Evolutionary conservation across 78 protist genomes (phyloP), one percentile per base, ranked within the genome.

Genomic region (Tieghemostelium lacteum): DNA sequence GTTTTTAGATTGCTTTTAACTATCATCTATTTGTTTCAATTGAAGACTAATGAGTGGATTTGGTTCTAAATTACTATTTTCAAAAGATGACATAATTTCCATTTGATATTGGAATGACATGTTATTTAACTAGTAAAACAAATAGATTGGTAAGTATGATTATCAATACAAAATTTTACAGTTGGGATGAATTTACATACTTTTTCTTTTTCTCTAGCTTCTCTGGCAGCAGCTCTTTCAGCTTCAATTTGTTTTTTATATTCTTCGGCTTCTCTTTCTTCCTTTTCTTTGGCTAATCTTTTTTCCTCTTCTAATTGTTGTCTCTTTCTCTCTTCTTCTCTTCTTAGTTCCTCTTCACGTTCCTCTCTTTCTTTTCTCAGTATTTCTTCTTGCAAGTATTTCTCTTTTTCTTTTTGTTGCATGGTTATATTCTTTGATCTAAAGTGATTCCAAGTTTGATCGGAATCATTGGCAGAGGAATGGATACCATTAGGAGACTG

Each of bases 51-150:
- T 29, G 34, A 60, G 63, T 49, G 78, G 24, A 24, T 70, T 45
- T 71, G 77, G 31, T 6, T 29, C 28, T 8, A 60, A 70, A 19
- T 50, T 58, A 57, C 58, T 69, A 70, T 83, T 71, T 50, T 83
- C 91, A 83, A 58, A 83, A 10, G 77, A 58, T 45, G 52, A 45
- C 52, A 45, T 45, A 24, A 83, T 63, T 19, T 83, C 91, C 91
- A 83, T 83, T 69, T 83, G 91, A 45, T 83, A 69, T 69, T 83
- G 91, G 78, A 83, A 83, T 31, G 91, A 83, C 69, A 83, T 83
- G 29, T 83, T 67, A 42, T 67, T 34, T 20, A 42, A 10, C 69
- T 78, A 1, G 14, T 28, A 54, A 22, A 50, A 45, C 12, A 33
- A 63, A 45, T 36, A 45, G 6, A 45, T 45, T 45, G 10, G 10